These are phyloP conservation scores for Herpetomonas samuelpessoai DNA, from an alignment of 208 protist species.

Conservation along the genomic window DNA sequence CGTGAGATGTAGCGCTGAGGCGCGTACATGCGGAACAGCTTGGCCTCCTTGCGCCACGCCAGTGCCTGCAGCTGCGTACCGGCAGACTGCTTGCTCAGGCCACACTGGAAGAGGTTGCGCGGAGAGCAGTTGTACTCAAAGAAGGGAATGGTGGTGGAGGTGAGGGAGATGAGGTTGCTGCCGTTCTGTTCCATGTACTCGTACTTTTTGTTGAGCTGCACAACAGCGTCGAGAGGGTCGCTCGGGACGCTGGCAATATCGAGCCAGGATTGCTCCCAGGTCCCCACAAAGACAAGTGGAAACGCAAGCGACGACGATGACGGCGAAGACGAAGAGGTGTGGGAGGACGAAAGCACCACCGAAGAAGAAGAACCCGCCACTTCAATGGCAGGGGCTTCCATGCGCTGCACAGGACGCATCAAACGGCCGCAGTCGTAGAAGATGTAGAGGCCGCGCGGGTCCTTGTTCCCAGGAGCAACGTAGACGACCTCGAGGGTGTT, in stretches of 20 bases:
- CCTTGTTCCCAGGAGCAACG: slow-evolving; percentile 60
- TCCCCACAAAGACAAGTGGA: slow-evolving; percentile 91
- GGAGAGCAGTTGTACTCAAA: slow-evolving; percentile 99
- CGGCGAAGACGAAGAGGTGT: too few relatives aligned
- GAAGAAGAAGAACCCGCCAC: not conserved
- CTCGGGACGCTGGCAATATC: slow-evolving; percentile 93
- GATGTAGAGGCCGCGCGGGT: slow-evolving; percentile 83
- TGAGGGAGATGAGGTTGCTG: slow-evolving; percentile 95
- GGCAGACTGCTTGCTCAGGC: slow-evolving; percentile 99
- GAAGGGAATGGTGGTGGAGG: slow-evolving; percentile 99
- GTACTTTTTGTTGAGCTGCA: slow-evolving; percentile 75
- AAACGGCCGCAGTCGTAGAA: slow-evolving; percentile 93
- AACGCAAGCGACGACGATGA: slow-evolving; percentile 60
- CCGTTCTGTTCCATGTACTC: slow-evolving; percentile 96
- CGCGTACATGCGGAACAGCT: slow-evolving; percentile 97
- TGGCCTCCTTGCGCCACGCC: slow-evolving; percentile 97
- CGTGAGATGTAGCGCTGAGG: slow-evolving; percentile 97
- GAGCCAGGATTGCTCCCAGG: slow-evolving; percentile 98
- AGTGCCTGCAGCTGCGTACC: slow-evolving; percentile 95
- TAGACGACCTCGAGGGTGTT: slow-evolving; percentile 82
- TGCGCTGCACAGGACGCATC: slow-evolving; percentile 94
- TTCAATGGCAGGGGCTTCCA: slow-evolving; percentile 61
- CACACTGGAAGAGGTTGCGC: slow-evolving; percentile 99
- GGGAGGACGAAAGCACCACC: slow-evolving; percentile 27
- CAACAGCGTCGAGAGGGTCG: slow-evolving; percentile 82